phyloP scores from a whole-genome alignment of 2,329 filamentous ascomycete genomes.

The Verticillium isaacii region DNA sequence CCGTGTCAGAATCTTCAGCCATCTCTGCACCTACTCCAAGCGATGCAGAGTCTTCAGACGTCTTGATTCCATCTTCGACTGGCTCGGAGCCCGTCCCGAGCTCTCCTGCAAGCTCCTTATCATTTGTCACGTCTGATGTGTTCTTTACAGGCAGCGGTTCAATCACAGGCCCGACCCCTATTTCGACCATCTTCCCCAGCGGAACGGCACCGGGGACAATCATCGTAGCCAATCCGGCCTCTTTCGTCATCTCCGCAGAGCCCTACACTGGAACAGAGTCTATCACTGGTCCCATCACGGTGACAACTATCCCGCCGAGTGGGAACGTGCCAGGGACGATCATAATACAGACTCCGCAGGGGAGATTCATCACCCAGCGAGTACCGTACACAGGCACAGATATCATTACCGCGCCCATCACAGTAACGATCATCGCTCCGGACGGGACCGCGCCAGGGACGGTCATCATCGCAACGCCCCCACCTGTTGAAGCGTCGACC shows the following conservation, averaged over 20 bases:
- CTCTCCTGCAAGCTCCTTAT: neutral
- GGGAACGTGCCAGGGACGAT: slow-evolving; percentile 7
- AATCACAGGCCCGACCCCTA: slow-evolving; percentile 3
- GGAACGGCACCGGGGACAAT: slow-evolving; percentile 7
- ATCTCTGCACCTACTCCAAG: neutral
- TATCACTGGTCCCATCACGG: slow-evolving; percentile 1
- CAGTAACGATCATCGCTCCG: slow-evolving; percentile 6
- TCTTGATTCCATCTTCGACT: neutral
- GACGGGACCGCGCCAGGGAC: slow-evolving; percentile 5
- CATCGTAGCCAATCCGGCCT: slow-evolving; percentile 3
- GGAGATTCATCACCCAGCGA: neutral
- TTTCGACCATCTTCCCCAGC: slow-evolving; percentile 3
- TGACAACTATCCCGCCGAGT: slow-evolving; percentile 8
- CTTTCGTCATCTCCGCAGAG: slow-evolving; percentile 7
- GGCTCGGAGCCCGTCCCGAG: neutral
- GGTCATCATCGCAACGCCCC: slow-evolving; percentile 4
- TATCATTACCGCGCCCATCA: neutral
- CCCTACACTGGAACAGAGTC: slow-evolving; percentile 2
- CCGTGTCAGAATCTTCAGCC: neutral
- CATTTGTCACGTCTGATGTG: slow-evolving; percentile 1
- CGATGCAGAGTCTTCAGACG: neutral
- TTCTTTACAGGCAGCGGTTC: slow-evolving; percentile 1
- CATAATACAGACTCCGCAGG: slow-evolving; percentile 4
- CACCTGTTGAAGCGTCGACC: neutral
- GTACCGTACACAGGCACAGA: slow-evolving; percentile 2